These are phyloP conservation scores for Cordyceps javanica DNA, from an alignment of 2,329 filamentous ascomycete species.

Conservation along the genomic window DNA sequence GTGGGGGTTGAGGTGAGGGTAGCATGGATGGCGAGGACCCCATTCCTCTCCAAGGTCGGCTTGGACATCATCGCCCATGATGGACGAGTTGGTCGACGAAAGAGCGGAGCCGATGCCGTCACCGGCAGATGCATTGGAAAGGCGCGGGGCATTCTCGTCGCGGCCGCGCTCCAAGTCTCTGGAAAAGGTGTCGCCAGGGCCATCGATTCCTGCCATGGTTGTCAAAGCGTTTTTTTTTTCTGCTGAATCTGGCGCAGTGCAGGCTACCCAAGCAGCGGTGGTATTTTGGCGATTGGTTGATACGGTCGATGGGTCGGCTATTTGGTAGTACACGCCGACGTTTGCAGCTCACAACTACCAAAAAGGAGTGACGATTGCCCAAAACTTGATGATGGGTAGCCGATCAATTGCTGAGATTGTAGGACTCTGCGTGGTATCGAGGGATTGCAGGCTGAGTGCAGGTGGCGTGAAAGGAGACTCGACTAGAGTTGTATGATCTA, in stretches of 20 bases:
- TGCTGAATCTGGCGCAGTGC: not conserved
- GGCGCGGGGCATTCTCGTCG: conserved; percentile 36
- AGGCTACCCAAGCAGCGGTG: not conserved
- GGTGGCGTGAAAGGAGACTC: not conserved
- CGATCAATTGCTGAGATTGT: not conserved
- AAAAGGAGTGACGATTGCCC: no score
- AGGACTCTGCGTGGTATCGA: not conserved
- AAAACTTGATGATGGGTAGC: not conserved
- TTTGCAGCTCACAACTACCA: not conserved
- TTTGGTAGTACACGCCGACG: no score
- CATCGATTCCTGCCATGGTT: conserved; percentile 9
- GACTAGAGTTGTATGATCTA: not conserved
- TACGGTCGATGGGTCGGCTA: no score
- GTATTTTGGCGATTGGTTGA: not conserved
- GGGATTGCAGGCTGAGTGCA: not conserved
- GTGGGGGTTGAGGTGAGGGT: conserved; percentile 87
- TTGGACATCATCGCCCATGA: conserved; percentile 59
- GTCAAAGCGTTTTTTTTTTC: not conserved
- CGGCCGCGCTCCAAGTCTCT: conserved; percentile 51
- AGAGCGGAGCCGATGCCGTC: conserved; percentile 49
- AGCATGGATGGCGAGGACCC: conserved; percentile 92
- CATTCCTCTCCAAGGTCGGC: conserved; percentile 70
- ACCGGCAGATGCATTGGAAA: conserved; percentile 43
- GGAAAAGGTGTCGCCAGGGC: conserved; percentile 33
- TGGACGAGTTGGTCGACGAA: conserved; percentile 53